phyloP scores from a whole-genome alignment of 1,139 yeast species.

The Protomyces gravidus region DNA sequence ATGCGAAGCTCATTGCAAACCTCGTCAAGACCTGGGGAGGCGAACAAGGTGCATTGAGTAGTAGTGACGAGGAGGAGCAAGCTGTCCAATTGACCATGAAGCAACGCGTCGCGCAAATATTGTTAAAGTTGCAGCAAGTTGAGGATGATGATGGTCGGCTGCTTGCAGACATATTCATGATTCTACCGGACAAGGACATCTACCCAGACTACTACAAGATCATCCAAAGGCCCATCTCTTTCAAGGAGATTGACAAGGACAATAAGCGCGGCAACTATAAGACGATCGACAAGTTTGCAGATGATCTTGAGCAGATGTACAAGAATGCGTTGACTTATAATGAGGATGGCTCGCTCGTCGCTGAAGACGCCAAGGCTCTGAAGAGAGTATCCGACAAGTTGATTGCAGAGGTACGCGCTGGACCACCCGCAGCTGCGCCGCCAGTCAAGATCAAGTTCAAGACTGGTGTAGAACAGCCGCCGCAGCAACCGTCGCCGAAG shows the following conservation, averaged over 20 bases:
- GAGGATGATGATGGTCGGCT: slow-evolving; percentile 44
- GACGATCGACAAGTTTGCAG: slow-evolving; percentile 57
- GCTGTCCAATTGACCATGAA: slow-evolving; percentile 14
- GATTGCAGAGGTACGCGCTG: slow-evolving; percentile 15
- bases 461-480: slow-evolving; percentile 2
- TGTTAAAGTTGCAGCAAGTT: slow-evolving; percentile 11
- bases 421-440: not conserved
- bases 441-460: slow-evolving; percentile 7
- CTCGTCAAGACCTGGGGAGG: slow-evolving; percentile 24
- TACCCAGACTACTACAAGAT: slow-evolving; percentile 80
- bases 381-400: slow-evolving; percentile 12
- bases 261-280: slow-evolving; percentile 48
- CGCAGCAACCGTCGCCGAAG: not conserved
- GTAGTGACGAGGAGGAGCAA: slow-evolving; percentile 16
- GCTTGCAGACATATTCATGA: slow-evolving; percentile 50
- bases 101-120: slow-evolving; percentile 5
- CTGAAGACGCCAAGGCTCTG: slow-evolving; percentile 66
- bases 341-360: slow-evolving; percentile 81
- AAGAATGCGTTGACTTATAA: slow-evolving; percentile 81
- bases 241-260: slow-evolving; percentile 37
- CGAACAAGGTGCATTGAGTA: slow-evolving; percentile 10
- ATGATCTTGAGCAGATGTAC: slow-evolving; percentile 72
- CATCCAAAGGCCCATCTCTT: slow-evolving; percentile 44
- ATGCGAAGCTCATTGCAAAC: slow-evolving; percentile 50
- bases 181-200: slow-evolving; percentile 66